phyloP scores from a whole-genome alignment of 2,329 filamentous ascomycete species.

The Apiospora phragmitis region DNA sequence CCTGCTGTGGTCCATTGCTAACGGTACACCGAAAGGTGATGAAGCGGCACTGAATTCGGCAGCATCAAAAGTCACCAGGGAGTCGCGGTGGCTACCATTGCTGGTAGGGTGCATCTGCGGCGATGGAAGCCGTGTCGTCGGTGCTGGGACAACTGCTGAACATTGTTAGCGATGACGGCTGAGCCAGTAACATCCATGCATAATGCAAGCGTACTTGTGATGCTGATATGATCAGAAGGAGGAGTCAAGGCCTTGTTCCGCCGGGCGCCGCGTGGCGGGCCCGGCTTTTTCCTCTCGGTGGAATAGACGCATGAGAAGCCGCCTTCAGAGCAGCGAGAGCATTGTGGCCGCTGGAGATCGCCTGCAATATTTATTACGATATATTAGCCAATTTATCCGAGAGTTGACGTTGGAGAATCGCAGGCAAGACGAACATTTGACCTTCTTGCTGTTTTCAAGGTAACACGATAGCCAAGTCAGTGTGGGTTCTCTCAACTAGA shows the following conservation, averaged over 20 bases:
- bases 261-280: conserved; percentile 29
- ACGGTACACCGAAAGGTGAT: background rate
- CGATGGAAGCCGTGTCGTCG: background rate
- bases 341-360: conserved; percentile 30
- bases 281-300: conserved; percentile 30
- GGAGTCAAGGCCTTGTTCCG: conserved; percentile 16
- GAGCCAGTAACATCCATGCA: background rate
- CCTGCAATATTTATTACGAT: conserved; percentile 20
- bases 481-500: background rate
- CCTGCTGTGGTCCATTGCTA: background rate
- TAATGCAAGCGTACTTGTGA: background rate
- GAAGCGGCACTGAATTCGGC: background rate
- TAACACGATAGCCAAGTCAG: background rate
- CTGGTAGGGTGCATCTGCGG: background rate
- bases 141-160: background rate
- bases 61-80: background rate
- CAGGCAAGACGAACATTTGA: conserved; percentile 25
- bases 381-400: background rate
- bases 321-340: conserved; percentile 34
- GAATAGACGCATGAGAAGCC: conserved; percentile 31
- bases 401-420: background rate
- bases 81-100: background rate
- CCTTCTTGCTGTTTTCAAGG: conserved; percentile 24
- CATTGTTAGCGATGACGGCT: background rate
- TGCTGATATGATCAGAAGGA: background rate